Conservation (phyloP, 371 early-diverging fungal genomes). For the Smittium culicis region DNA sequence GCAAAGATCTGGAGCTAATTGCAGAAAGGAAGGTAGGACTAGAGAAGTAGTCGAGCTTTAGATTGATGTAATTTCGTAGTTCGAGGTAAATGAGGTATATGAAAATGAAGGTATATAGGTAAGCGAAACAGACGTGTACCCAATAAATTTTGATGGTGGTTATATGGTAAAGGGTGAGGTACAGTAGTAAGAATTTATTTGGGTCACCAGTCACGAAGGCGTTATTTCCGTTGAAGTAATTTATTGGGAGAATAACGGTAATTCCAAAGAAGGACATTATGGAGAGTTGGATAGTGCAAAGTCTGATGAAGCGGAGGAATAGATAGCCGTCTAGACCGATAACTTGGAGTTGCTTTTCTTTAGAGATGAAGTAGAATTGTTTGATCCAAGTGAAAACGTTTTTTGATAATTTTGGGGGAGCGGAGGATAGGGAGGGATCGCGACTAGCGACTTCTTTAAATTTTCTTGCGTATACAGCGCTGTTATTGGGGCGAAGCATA, state of each 20-base stretch:
- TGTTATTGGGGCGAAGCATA: constrained; percentile 27
- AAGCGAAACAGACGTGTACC: constrained; percentile 44
- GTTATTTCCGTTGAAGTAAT: constrained; percentile 38
- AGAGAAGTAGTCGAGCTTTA: constrained; percentile 42
- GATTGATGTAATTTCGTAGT: constrained; percentile 37
- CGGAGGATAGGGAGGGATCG: no score
- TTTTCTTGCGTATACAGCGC: constrained; percentile 26
- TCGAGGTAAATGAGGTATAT: constrained; percentile 34
- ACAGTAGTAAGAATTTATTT: constrained; percentile 28
- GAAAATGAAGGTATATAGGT: constrained; percentile 40
- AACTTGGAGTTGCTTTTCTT: constrained; percentile 42
- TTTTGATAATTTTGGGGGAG: constrained; percentile 38
- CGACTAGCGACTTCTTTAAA: constrained; percentile 18
- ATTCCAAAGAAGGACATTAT: constrained; percentile 43
- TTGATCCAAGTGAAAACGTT: constrained; percentile 51
- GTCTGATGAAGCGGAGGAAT: constrained; percentile 55
- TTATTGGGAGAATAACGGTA: constrained; percentile 45
- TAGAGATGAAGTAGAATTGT: constrained; percentile 43
- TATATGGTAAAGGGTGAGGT: constrained; percentile 38
- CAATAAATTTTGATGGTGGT: constrained; percentile 37
- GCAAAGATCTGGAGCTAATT: constrained; percentile 47
- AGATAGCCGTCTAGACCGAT: constrained; percentile 66
- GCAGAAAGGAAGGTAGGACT: constrained; percentile 44
- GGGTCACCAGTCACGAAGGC: constrained; percentile 18
- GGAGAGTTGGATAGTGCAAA: constrained; percentile 43